Base-by-base conservation (phyloP, 176 grass and related monocot species). In the Hsuehochloa calcarea region DNA sequence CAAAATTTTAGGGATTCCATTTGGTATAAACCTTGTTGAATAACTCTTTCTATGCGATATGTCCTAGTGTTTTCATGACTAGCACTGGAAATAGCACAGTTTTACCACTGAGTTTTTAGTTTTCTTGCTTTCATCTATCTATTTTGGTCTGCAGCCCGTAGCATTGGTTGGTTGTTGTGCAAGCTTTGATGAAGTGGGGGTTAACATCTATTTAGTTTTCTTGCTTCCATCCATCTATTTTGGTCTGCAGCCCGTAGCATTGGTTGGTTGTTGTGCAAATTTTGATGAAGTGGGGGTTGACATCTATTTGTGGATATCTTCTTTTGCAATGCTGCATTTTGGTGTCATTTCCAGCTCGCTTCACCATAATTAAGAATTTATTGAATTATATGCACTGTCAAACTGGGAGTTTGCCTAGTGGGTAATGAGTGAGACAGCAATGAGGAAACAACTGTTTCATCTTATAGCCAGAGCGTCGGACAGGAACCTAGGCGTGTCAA, bases 201-300 rank as follows among this genome's bases (percentile, higher is more conserved):
- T n/a, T n/a, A n/a, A n/a, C n/a, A n/a, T n/a, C n/a, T n/a, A n/a
- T n/a, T n/a, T n/a, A n/a, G n/a, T n/a, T n/a, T n/a, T n/a, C n/a
- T n/a, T n/a, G n/a, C n/a, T n/a, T n/a, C n/a, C n/a, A 75, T 68
- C 52, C 23, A 22, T 75, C 31, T 89, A 73, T 59, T 68, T 49
- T 80, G 35, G 19, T 17, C 29, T 66, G n/a, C 43, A 40, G 15
- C 23, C 17, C 25, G 1, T 72, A 72, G 31, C 40, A 40, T 65
- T 72, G 17, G 39, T 26, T 66, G 46, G 8, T 41, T 66, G 70
- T 19, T 8, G 1, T 69, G 50, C 47, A 56, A 55, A 25, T 7
- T 49, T 77, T 31, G 11, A 55, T 10, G 25, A 23, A 58, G 25
- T 61, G 34, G 19, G 31, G 44, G 43, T 9, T 6, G 43, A 27